Evolutionary conservation across 805 yeast species (phyloP).

Genomic region (Hanseniaspora singularis): DNA sequence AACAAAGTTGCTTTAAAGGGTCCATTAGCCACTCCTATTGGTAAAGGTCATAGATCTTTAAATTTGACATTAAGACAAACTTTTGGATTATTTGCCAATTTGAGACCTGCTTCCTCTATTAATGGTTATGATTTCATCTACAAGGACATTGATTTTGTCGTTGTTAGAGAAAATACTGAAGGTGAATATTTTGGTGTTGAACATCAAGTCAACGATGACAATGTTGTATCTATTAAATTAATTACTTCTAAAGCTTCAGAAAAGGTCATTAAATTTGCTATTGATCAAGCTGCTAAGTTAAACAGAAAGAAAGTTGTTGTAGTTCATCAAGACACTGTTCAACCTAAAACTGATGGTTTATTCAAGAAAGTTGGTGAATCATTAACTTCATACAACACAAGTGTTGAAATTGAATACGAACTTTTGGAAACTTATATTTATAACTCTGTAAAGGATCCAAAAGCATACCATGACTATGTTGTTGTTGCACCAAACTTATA

Average conservation of each 20-base stretch:
- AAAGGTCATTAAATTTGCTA: conserved; percentile 92
- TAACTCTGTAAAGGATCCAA: conserved; percentile 79
- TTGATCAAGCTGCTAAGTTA: conserved; percentile 85
- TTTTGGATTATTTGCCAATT: conserved; percentile 90
- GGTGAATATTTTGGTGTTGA: conserved; percentile 99
- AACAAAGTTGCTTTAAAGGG: conserved; percentile 95
- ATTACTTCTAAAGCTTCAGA: conserved; percentile 94
- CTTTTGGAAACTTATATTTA: conserved; percentile 91
- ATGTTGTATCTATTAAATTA: conserved; percentile 92
- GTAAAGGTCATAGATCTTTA: conserved; percentile 96
- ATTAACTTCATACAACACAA: conserved; percentile 85
- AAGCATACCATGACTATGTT: conserved; percentile 72
- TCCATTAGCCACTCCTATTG: conserved; percentile 96
- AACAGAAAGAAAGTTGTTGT: conserved; percentile 81
- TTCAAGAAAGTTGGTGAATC: conserved; percentile 87
- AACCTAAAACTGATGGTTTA: conserved; percentile 96
- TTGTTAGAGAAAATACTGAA: conserved; percentile 98
- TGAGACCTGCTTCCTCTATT: conserved; percentile 90
- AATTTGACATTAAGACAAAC: conserved; percentile 96
- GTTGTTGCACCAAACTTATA: conserved; percentile 97
- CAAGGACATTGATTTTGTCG: conserved; percentile 78
- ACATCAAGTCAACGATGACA: conserved; percentile 96
- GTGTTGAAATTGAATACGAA: conserved; percentile 69
- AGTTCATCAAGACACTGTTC: conserved; percentile 96
- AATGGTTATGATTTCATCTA: conserved; percentile 81